Percentiles rank a stretch among this genome's conserved stretches.
Evolutionary conservation across 495 filamentous ascomycete genomes (phyloP).

Genomic region (Rhypophila decipiens): DNA sequence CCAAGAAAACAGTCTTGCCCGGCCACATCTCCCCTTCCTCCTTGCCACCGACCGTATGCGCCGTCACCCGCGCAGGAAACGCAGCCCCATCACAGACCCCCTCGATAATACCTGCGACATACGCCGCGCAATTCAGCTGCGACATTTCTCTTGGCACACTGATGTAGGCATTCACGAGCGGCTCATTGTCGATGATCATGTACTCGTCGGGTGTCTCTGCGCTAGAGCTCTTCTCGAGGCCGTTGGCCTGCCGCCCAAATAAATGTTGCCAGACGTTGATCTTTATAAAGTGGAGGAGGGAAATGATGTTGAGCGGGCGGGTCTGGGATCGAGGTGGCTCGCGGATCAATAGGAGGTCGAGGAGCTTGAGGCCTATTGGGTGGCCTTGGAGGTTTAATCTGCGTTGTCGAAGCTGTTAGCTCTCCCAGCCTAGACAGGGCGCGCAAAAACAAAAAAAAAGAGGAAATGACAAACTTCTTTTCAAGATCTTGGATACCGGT

Average conservation of each 20-base stretch:
- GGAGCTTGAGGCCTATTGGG: slow-evolving; percentile 85
- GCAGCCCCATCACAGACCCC: slow-evolving; percentile 89
- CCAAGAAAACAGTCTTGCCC: slow-evolving; percentile 87
- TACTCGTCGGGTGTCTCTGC: slow-evolving; percentile 82
- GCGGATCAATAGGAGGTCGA: slow-evolving; percentile 89
- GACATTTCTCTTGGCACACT: slow-evolving; percentile 90
- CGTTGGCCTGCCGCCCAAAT: slow-evolving; percentile 82
- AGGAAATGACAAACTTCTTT: slow-evolving; percentile 55
- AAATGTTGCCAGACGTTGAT: slow-evolving; percentile 86
- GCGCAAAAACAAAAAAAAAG: not conserved
- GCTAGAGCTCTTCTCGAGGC: slow-evolving; percentile 81
- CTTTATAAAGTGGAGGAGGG: slow-evolving; percentile 90
- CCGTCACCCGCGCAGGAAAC: slow-evolving; percentile 82
- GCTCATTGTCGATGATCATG: slow-evolving; percentile 98
- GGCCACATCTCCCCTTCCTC: slow-evolving; percentile 85
- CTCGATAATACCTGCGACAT: slow-evolving; percentile 91
- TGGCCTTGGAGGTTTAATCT: slow-evolving; percentile 94
- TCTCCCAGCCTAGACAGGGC: not conserved
- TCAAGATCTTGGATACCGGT: slow-evolving; percentile 91
- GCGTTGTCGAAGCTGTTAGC: not conserved
- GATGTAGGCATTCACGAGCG: slow-evolving; percentile 88
- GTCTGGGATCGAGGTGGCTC: slow-evolving; percentile 59
- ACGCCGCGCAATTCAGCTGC: slow-evolving; percentile 93
- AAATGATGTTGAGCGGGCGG: slow-evolving; percentile 80
- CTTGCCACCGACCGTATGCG: slow-evolving; percentile 73